Evolutionary conservation across 1,139 yeast species (phyloP).

Genomic region (Dujonia santamariae): DNA sequence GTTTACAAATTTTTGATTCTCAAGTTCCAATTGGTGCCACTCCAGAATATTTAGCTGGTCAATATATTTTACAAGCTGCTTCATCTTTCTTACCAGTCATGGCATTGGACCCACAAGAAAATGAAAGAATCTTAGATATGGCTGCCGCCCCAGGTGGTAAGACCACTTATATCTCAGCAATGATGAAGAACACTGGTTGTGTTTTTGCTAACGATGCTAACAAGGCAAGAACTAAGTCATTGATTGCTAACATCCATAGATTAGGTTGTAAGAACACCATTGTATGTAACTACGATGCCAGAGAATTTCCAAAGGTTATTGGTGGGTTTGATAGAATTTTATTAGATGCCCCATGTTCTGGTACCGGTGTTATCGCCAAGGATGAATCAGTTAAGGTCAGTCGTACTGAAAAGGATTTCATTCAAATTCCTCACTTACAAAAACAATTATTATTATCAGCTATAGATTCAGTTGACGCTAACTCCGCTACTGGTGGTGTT

Average conservation of each 20-base stretch:
- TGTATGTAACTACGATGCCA: conserved; percentile 96
- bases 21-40: conserved; percentile 99
- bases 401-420: conserved; percentile 94
- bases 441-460: conserved; percentile 92
- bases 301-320: conserved; percentile 96
- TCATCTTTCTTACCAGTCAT: conserved; percentile 96
- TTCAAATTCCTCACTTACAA: conserved; percentile 94
- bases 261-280: conserved; percentile 95
- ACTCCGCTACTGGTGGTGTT: conserved; percentile 87
- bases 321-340: conserved; percentile 97
- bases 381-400: conserved; percentile 93
- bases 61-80: conserved; percentile 96
- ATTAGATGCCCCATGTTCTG: conserved; percentile 98
- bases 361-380: conserved; percentile 98
- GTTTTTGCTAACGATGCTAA: conserved; percentile 97
- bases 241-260: conserved; percentile 96
- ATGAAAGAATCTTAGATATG: conserved; percentile 95
- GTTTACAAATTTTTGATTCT: conserved; percentile 93
- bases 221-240: conserved; percentile 91
- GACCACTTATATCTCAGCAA: conserved; percentile 91
- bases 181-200: conserved; percentile 98
- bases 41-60: conserved; percentile 97
- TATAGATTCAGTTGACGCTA: conserved; percentile 94
- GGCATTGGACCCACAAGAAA: conserved; percentile 95
- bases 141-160: conserved; percentile 99